phyloP scores from a whole-genome alignment of 2,329 filamentous ascomycete species.

The Xylaria sp. region DNA sequence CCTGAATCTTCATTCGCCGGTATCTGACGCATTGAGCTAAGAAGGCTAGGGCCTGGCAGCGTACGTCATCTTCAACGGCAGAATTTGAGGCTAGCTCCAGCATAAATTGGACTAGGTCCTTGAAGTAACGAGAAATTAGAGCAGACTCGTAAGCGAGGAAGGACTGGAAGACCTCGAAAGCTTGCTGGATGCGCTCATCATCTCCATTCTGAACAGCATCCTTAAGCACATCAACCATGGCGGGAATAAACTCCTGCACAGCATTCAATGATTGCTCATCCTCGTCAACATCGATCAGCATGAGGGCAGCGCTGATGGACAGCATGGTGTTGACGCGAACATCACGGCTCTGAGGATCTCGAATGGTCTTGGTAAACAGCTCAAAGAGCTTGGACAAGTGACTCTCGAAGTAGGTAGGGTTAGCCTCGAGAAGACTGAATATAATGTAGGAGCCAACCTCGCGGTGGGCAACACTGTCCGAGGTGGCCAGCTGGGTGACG shows the following conservation, averaged over 20 bases:
- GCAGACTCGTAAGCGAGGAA: conserved; percentile 90
- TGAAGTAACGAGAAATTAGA: conserved; percentile 85
- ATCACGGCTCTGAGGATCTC: conserved; percentile 89
- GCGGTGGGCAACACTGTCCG: conserved; percentile 78
- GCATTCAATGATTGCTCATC: conserved; percentile 77
- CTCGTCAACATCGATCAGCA: conserved; percentile 89
- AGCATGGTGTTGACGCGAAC: conserved; percentile 95
- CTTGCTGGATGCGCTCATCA: conserved; percentile 87
- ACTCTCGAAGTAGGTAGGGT: conserved; percentile 85
- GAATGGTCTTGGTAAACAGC: conserved; percentile 87
- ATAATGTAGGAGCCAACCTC: conserved; percentile 94
- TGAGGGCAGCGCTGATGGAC: conserved; percentile 86
- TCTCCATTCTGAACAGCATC: conserved; percentile 81
- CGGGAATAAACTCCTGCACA: conserved; percentile 83
- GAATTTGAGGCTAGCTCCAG: conserved; percentile 83
- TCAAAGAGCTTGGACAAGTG: conserved; percentile 83
- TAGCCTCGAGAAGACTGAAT: conserved; percentile 88
- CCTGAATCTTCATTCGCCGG: conserved; percentile 95
- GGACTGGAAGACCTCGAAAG: conserved; percentile 97
- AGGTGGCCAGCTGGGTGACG: conserved; percentile 82
- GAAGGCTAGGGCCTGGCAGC: conserved; percentile 91
- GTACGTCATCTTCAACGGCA: conserved; percentile 82
- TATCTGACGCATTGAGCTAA: conserved; percentile 92
- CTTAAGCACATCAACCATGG: conserved; percentile 92
- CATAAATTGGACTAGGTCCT: conserved; percentile 93